These are phyloP conservation scores for Graphium sp. DNA, from an alignment of 2,329 filamentous ascomycete genomes.

Conservation along the genomic window DNA sequence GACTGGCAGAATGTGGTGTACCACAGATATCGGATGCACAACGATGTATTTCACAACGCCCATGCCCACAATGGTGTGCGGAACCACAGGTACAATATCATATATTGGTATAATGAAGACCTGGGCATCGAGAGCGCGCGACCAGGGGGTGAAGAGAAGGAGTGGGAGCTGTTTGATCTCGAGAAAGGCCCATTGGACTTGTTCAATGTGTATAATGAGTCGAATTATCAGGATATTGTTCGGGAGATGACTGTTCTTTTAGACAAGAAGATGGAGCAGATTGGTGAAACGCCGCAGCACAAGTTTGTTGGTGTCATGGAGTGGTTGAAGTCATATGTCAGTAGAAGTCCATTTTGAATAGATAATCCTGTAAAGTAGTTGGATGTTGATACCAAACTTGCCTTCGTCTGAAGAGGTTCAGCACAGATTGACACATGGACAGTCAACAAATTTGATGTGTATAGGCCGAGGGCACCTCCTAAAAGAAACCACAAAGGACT, in stretches of 20 bases:
- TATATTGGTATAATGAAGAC: conserved; percentile 37
- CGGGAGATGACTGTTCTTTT: conserved; percentile 20
- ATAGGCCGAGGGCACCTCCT: too few relatives aligned
- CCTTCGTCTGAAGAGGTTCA: too few relatives aligned
- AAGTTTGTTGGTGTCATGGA: too few relatives aligned
- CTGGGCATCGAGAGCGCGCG: conserved; percentile 25
- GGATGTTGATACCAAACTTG: too few relatives aligned
- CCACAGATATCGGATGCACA: conserved; percentile 39
- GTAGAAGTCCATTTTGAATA: too few relatives aligned
- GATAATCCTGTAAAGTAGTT: too few relatives aligned
- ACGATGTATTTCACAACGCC: conserved; percentile 28
- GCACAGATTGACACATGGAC: too few relatives aligned
- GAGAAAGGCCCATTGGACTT: conserved; percentile 29
- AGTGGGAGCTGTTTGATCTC: conserved; percentile 39
- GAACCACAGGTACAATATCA: conserved; percentile 33
- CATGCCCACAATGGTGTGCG: conserved; percentile 34
- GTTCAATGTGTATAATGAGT: conserved; percentile 25
- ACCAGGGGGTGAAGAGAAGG: conserved; percentile 20
- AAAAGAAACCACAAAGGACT: too few relatives aligned
- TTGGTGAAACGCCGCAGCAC: too few relatives aligned
- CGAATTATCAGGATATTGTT: conserved; percentile 18
- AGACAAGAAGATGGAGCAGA: conserved; percentile 31
- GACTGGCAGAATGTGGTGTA: conserved; percentile 35
- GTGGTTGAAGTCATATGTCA: too few relatives aligned
- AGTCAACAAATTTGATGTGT: too few relatives aligned